Conservation (phyloP, 768 basidiomycete species). For the Lentinula guzmanii region DNA sequence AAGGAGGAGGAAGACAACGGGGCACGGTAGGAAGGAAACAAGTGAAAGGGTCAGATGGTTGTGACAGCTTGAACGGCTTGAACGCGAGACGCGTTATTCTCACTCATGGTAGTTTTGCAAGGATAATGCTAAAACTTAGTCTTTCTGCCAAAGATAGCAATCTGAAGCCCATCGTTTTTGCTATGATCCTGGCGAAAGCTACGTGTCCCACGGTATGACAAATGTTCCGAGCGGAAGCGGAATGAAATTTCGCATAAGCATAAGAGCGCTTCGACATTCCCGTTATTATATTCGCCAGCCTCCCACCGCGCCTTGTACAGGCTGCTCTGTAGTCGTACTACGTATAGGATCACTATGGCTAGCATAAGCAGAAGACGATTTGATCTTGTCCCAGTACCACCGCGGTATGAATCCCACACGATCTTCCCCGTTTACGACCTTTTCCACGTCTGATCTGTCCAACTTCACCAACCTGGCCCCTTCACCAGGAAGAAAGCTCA, state of each 20-base stretch:
- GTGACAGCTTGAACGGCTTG: background rate
- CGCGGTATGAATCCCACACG: constrained; percentile 74
- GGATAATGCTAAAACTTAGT: background rate
- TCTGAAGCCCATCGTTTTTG: background rate
- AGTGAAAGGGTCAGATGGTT: constrained; percentile 6
- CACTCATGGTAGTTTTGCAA: background rate
- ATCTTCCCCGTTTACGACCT: constrained; percentile 63
- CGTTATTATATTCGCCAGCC: constrained; percentile 1
- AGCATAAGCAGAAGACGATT: background rate
- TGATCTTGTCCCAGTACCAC: constrained; percentile 54
- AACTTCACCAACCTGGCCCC: constrained; percentile 52
- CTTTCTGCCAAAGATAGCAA: background rate
- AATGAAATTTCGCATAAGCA: background rate
- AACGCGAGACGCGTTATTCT: background rate
- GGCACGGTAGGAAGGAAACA: background rate
- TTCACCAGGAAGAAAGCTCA: constrained; percentile 51
- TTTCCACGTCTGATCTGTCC: constrained; percentile 38
- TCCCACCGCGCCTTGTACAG: background rate
- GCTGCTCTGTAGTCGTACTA: background rate
- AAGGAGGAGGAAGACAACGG: background rate
- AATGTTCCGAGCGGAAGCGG: background rate
- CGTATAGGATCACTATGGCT: background rate
- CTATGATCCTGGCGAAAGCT: background rate
- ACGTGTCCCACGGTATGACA: background rate
- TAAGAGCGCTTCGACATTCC: background rate